Base-by-base conservation (phyloP, 129 eudicot species). In the Apium graveolens region DNA sequence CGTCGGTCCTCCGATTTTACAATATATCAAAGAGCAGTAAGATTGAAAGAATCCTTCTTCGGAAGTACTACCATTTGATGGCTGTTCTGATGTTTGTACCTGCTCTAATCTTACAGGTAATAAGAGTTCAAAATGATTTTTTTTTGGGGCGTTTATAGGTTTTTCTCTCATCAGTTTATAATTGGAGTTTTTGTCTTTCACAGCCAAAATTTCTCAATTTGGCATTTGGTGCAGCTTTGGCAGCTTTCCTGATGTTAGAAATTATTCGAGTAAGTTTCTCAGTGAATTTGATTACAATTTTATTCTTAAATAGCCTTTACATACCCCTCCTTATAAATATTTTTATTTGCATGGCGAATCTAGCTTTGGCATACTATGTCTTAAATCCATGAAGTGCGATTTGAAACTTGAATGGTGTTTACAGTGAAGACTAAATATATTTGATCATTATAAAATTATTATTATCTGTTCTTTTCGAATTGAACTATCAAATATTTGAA, bases 171-270 rank as follows among this genome's bases (percentile, higher is more conserved):
- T 27, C 60, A 26, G 38, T 70, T 57, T 46, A 38, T 63, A 46
- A 49, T 65, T 38, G 27, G 41, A 21, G 16, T 20, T 16, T 38
- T 83, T 27, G 60, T 20, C 39, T 83, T 71, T 70, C 77, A 72
- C 97, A 95, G 97, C 93, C 99, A 53, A 81, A 73, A 70, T 95
- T 95, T 86, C 92, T 95, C 71, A 81, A 92, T 82, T 89, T 95
- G 82, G 94, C 99, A 53, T 90, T 95, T 65, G 99, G 99, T 82
- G 97, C 95, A 81, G 99, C 99, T 81, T 85, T 95, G 86, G 92
- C 88, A 71, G 87, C 82, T 69, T 95, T 95, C 82, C 82, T 95
- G 81, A 82, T 85, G n/a, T 79, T 95, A 84, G 97, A 95, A 88
- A 88, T 90, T 53, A 87, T 92, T 85, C 89, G 99, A 80, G 97